phyloP scores from a whole-genome alignment of 2,329 filamentous ascomycete genomes.

The Periconia sp. region DNA sequence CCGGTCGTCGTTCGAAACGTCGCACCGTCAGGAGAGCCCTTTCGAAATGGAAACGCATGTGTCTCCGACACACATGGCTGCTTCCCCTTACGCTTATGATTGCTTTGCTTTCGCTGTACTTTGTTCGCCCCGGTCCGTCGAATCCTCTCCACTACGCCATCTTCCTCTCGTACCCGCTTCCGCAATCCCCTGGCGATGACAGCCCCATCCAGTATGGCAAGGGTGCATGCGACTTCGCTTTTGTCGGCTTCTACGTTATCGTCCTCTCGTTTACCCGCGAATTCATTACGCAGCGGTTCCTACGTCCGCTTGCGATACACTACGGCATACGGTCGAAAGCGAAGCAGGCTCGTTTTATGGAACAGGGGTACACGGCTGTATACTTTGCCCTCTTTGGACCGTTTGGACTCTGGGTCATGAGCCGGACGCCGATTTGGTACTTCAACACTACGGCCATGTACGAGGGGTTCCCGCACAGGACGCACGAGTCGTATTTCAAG shows the following conservation, averaged over 20 bases:
- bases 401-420: constrained; percentile 88
- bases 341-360: constrained; percentile 92
- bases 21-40: constrained; percentile 48
- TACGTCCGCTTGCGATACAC: constrained; percentile 72
- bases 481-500: constrained; percentile 81
- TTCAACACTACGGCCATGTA: constrained; percentile 93
- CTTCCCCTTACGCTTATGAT: constrained; percentile 69
- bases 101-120: constrained; percentile 68
- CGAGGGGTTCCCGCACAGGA: constrained; percentile 79
- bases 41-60: constrained; percentile 49
- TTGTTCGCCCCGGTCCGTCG: constrained; percentile 71
- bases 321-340: constrained; percentile 69
- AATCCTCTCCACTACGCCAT: constrained; percentile 82
- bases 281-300: constrained; percentile 89
- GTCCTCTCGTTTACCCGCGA: constrained; percentile 92
- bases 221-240: constrained; percentile 80
- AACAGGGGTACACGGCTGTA: constrained; percentile 90
- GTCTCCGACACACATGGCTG: constrained; percentile 61
- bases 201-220: constrained; percentile 74
- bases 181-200: constrained; percentile 51
- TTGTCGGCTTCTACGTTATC: constrained; percentile 86
- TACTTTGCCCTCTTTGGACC: constrained; percentile 86
- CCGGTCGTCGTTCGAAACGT: constrained; percentile 47
- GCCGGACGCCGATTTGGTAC: constrained; percentile 88
- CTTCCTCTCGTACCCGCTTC: constrained; percentile 84